A percentile compares a stretch with the other conserved stretches of the same genome.
These are phyloP conservation scores for Carpinus fangiana DNA, from an alignment of 306 rosid species.

Conservation along the genomic window DNA sequence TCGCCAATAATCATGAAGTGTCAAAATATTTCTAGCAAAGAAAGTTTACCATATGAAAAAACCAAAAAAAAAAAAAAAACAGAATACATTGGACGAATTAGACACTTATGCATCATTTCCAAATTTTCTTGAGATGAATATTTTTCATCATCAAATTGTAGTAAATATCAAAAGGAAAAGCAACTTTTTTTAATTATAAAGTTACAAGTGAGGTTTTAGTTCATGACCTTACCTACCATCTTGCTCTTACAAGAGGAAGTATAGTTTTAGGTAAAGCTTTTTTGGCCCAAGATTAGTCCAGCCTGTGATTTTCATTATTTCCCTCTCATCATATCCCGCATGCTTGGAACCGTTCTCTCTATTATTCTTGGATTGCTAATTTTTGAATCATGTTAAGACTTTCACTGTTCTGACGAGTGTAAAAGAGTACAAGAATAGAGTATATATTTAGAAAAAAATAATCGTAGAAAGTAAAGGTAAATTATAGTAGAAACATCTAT, in stretches of 20 bases:
- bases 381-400: too few species aligned
- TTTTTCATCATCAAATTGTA: neutral
- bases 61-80: neutral
- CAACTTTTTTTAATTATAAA: neutral
- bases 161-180: neutral
- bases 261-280: neutral
- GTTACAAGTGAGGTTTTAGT: too few species aligned
- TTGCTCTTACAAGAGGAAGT: too few species aligned
- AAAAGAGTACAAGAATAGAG: too few species aligned
- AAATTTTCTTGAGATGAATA: neutral
- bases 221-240: too few species aligned
- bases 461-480: too few species aligned
- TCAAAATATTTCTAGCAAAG: neutral
- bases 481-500: too few species aligned
- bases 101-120: too few species aligned
- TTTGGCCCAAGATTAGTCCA: neutral
- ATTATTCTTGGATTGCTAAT: too few species aligned
- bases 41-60: neutral
- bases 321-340: neutral
- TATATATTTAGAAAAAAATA: too few species aligned
- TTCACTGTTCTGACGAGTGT: too few species aligned
- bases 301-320: neutral
- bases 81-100: too few species aligned
- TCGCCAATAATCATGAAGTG: neutral
- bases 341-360: neutral